Evolutionary conservation across 1,139 yeast species (phyloP), one percentile per base, ranked within the genome.

Genomic region (Saccharomyces hybrid): DNA sequence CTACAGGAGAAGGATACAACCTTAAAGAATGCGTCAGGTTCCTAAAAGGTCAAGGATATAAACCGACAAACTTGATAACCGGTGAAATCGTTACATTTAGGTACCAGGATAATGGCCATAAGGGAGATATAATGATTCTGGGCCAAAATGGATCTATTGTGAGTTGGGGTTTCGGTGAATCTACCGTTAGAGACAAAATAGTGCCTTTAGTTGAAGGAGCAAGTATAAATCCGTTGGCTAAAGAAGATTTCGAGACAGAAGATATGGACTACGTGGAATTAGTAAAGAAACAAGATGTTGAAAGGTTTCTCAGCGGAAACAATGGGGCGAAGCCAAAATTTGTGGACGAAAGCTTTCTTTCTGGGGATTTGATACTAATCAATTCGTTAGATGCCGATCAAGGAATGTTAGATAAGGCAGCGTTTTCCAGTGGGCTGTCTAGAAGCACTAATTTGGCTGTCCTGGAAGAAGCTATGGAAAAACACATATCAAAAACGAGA

Each of bases 361-460:
- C 81, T 46, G 89, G 89, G 4, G 96, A 88, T 58, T 78, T 85
- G 3, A 80, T 88, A 57, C 76, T 84, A 25, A 76, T 88, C 16
- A 81, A 79, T 55, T 86, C 86, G 1, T 61, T 63, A 2, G 74
- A 75, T 6, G 64, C 68, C 2, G 74, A 76, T 20, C 77, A 80
- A 56, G 76, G 80, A 48, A 63, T 85, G 50, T 71, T 87, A 44
- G 96, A 89, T 64, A 88, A 86, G 72, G 88, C 93, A 2, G 96
- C 97, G 0, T 89, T 89, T 70, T 86, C 96, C 1, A 83, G 88
- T 53, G 97, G 97, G 0, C 73, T 90, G 44, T 86, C 97, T 0
- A 73, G 97, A 60, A 86, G 95, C 2, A 90, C 97, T 0, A 80
- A 95, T 63, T 75, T 90, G 50, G 90, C 96, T 0, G 83, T 89